Conservation (phyloP, 176 grass and related monocot genomes). For the Hordeum vulgare region MorexV3_pseudomolecules_assembly NC_058523.1:25303059-25303558, state of each 20-base stretch:
- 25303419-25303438: conserved; percentile 84
- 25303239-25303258: not conserved
- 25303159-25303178: conserved; percentile 86
- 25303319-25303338: not conserved
- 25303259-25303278: not conserved
- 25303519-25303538: conserved; percentile 60
- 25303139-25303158: conserved; percentile 90
- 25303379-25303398: not conserved
- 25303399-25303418: conserved; percentile 59
- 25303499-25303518: conserved; percentile 94
- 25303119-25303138: conserved; percentile 79
- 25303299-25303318: not conserved
- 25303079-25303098: conserved; percentile 89
- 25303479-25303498: conserved; percentile 71
- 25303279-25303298: not conserved
- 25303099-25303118: conserved; percentile 82
- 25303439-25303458: conserved; percentile 86
- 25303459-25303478: conserved; percentile 77
- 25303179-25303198: not conserved
- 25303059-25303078: conserved; percentile 68
- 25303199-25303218: not conserved
- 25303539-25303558: not conserved
- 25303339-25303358: not conserved
- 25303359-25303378: not conserved
- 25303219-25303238: not conserved